Evolutionary conservation across 169 alveolate genomes (phyloP).

Genomic region (Cryptosporidium andersoni): DNA sequence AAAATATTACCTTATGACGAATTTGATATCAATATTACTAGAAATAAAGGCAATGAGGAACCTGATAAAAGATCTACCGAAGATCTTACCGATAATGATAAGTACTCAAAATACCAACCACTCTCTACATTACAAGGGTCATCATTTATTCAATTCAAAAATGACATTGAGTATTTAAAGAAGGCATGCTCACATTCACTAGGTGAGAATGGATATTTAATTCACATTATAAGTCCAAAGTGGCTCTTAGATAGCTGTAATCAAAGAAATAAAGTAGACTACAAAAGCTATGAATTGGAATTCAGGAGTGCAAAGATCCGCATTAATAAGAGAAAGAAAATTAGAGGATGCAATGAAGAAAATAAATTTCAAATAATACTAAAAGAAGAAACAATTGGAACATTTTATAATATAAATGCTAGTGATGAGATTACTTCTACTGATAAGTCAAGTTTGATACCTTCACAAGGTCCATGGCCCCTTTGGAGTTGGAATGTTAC

Average conservation of each 20-base stretch:
- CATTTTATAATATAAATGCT: conserved; percentile 13
- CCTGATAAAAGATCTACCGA: neutral
- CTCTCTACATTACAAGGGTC: conserved; percentile 32
- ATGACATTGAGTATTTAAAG: conserved; percentile 23
- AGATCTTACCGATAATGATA: neutral
- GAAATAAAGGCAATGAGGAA: too few species aligned
- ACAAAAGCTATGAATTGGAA: conserved; percentile 9
- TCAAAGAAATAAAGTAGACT: conserved; percentile 28
- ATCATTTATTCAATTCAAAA: conserved; percentile 11
- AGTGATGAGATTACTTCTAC: neutral
- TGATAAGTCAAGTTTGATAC: neutral
- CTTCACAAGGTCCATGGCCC: conserved; percentile 70
- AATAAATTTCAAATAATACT: neutral
- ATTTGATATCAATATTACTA: too few species aligned
- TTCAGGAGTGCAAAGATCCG: neutral
- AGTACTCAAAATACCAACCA: neutral
- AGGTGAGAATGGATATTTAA: neutral
- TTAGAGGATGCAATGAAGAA: neutral
- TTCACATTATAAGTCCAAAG: conserved; percentile 35
- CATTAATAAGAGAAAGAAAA: conserved; percentile 14
- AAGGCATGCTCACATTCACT: neutral
- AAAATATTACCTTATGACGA: too few species aligned
- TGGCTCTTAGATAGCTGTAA: conserved; percentile 63
- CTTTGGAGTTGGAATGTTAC: conserved; percentile 59
- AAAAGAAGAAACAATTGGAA: conserved; percentile 17